Evolutionary conservation across 164 flowering plant genomes (phyloP), one percentile per base, ranked within the genome.

Genomic region (Houttuynia cordata): DNA sequence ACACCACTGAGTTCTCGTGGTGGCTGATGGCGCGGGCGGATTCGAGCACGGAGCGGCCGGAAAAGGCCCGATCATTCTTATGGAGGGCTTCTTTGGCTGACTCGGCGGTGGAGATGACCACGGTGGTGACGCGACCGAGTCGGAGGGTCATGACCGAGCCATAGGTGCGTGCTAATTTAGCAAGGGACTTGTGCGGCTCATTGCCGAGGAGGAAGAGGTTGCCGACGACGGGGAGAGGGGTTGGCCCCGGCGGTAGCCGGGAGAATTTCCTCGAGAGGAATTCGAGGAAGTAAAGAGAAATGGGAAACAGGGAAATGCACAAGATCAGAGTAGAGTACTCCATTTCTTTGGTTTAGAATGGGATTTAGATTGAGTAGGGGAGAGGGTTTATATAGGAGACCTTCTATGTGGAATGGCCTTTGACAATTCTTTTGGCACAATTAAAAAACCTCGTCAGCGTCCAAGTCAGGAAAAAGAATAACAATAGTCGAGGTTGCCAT

Each of bases 241-340:
- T n/a, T 0, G 64, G 64, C 15, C 64, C 58, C 10, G 64, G 64
- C 8, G 64, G 64, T 0, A 62, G 64, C 9, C 40, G 37, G 17
- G 49, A 45, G 13, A 7, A 7, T 14, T 10, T 45, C 13, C 49
- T 45, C 6, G 37, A 30, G 6, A 2, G 6, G 6, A 30, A 30
- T 6, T 6, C 37, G 6, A 30, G 37, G 37, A 30, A 2, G 13
- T 45, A 45, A 17, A 42, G 49, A 42, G 49, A 42, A 14, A 8
- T 2, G 49, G 49, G 17, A 42, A 14, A 1, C 1, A 42, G 49
- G 49, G 7, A 5, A 42, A 42, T 3, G 14, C 4, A 42, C 14
- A 42, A 10, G 49, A 42, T 42, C 14, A 42, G 10, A 42, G 49
- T 14, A 10, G 49, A 42, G 49, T 42, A 42, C 10, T 42, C 49